A percentile compares a stretch with the other conserved stretches of the same genome.
Evolutionary conservation across 768 basidiomycete species (phyloP).

Genomic region (Termitomyces sp.): DNA sequence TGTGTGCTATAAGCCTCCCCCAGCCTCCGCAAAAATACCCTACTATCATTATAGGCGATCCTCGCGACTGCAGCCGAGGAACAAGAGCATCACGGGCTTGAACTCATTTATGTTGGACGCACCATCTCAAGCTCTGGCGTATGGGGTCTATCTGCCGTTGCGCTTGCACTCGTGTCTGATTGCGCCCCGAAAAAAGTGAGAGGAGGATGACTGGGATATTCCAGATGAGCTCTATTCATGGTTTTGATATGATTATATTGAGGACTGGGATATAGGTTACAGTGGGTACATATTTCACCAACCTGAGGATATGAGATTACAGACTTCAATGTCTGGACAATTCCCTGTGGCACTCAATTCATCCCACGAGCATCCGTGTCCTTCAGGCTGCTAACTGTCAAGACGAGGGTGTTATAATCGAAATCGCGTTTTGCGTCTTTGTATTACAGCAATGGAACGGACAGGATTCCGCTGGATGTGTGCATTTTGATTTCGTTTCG

Average conservation of each 20-base stretch:
- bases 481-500: slow-evolving; percentile 19
- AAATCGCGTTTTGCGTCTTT: slow-evolving; percentile 79
- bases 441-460: slow-evolving; percentile 82
- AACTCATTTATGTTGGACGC: slow-evolving; percentile 77
- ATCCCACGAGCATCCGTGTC: slow-evolving; percentile 72
- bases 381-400: slow-evolving; percentile 63
- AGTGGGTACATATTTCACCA: slow-evolving; percentile 77
- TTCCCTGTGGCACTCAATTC: slow-evolving; percentile 76
- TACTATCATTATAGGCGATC: slow-evolving; percentile 70
- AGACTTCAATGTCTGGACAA: slow-evolving; percentile 60
- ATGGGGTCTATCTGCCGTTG: slow-evolving; percentile 76
- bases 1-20: neutral
- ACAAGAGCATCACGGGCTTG: slow-evolving; percentile 44
- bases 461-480: slow-evolving; percentile 67
- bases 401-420: slow-evolving; percentile 75
- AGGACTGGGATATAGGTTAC: slow-evolving; percentile 40
- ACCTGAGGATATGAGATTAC: slow-evolving; percentile 49
- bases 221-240: slow-evolving; percentile 43
- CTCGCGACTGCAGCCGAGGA: slow-evolving; percentile 66
- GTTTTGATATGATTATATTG: neutral
- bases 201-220: slow-evolving; percentile 83
- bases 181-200: slow-evolving; percentile 85
- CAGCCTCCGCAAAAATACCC: slow-evolving; percentile 65
- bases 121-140: slow-evolving; percentile 82
- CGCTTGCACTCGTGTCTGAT: slow-evolving; percentile 85